phyloP scores from a whole-genome alignment of 106 monocot species.

The Ottelia alismoides region DNA sequence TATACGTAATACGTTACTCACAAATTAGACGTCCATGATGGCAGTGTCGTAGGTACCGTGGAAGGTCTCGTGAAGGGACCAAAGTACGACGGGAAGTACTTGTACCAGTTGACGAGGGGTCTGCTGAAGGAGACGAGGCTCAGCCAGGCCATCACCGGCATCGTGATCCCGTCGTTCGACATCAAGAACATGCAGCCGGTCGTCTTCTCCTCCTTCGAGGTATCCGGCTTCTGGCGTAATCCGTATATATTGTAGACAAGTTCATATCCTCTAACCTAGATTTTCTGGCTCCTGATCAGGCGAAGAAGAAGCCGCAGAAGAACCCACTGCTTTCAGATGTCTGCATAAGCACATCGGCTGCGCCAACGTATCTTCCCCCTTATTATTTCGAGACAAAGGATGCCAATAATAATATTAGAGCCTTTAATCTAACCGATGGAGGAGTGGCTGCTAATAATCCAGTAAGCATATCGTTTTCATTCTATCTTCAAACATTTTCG shows the following conservation, averaged over 20 bases:
- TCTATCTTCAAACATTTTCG: no score
- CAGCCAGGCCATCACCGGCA: no score
- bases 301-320: conserved; percentile 1
- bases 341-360: conserved; percentile 13
- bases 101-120: not conserved
- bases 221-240: no score
- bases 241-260: no score
- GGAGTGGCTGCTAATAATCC: conserved; percentile 20
- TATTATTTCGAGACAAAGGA: conserved; percentile 6
- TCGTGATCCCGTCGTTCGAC: no score
- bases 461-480: no score
- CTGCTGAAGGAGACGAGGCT: no score
- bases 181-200: no score
- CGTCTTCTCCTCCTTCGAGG: no score
- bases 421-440: conserved; percentile 15
- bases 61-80: not conserved
- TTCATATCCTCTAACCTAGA: not conserved
- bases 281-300: not conserved
- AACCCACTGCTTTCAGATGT: conserved; percentile 9
- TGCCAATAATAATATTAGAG: not conserved
- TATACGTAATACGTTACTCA: no score
- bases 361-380: conserved; percentile 14
- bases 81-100: conserved; percentile 1
- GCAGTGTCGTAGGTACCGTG: no score
- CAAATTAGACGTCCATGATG: no score